Percentiles rank a stretch among this genome's conserved stretches.
phyloP scores from a whole-genome alignment of 305 asterid species.

The Rubia tinctorum region DNA sequence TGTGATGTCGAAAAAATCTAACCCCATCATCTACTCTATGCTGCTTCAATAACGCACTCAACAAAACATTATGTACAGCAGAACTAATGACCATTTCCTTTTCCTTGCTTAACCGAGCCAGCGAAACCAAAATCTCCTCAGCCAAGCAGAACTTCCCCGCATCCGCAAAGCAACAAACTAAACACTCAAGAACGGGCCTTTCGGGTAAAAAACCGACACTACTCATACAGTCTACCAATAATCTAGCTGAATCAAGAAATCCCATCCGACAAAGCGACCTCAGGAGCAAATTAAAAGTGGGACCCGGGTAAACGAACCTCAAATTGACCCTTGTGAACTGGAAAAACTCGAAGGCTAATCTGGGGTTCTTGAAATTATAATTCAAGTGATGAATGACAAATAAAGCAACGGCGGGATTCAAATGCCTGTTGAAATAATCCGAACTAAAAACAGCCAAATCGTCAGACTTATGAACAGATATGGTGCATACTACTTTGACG shows the following conservation, averaged over 20 bases:
- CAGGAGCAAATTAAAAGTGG: conserved; percentile 52
- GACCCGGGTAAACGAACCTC: conserved; percentile 50
- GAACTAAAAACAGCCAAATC: conserved; percentile 40
- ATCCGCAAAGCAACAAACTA: conserved; percentile 45
- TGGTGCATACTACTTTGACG: conserved; percentile 66
- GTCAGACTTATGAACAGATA: conserved; percentile 46
- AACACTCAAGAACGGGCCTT: conserved; percentile 31
- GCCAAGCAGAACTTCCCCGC: conserved; percentile 52
- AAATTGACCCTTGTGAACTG: conserved; percentile 52
- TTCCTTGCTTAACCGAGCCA: conserved; percentile 42
- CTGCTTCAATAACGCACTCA: conserved; percentile 47
- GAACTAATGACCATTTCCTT: conserved; percentile 40
- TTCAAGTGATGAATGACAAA: conserved; percentile 53
- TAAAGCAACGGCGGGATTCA: conserved; percentile 59
- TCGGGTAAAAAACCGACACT: conserved; percentile 51
- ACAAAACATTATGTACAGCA: conserved; percentile 53
- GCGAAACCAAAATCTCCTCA: conserved; percentile 57
- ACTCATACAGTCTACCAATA: conserved; percentile 49
- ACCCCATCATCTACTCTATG: conserved; percentile 58
- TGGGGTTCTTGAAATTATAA: conserved; percentile 40
- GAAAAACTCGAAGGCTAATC: conserved; percentile 70
- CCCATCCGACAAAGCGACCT: conserved; percentile 63
- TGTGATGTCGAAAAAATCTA: conserved; percentile 48
- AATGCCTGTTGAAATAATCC: conserved; percentile 56
- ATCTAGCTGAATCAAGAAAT: conserved; percentile 44